Evolutionary conservation across 257 asterid species (phyloP).

Genomic region (Gardenia jasminoides): DNA sequence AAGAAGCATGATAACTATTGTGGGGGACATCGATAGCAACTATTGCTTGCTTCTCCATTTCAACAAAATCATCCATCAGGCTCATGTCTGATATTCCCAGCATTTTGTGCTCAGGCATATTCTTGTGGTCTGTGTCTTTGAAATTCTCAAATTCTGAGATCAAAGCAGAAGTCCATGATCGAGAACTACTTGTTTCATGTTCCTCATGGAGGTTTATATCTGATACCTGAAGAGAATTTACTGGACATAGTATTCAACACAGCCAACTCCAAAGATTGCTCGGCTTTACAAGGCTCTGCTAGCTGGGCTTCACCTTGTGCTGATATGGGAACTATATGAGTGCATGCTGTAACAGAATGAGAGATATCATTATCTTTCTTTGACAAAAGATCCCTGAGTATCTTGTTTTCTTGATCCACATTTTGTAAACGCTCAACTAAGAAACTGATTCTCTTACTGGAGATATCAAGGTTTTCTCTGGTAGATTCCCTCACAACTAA

Average conservation of each 20-base stretch:
- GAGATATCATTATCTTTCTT: slow-evolving; percentile 49
- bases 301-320: slow-evolving; percentile 10
- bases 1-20: slow-evolving; percentile 25
- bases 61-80: slow-evolving; percentile 92
- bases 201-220: slow-evolving; percentile 26
- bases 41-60: slow-evolving; percentile 92
- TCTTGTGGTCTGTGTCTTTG: slow-evolving; percentile 20
- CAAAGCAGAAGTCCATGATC: slow-evolving; percentile 36
- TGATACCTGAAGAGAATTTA: slow-evolving; percentile 25
- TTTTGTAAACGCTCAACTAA: slow-evolving; percentile 56
- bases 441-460: slow-evolving; percentile 39
- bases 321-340: slow-evolving; percentile 6
- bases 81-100: slow-evolving; percentile 73
- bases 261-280: slow-evolving; percentile 18
- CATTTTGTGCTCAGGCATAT: slow-evolving; percentile 35
- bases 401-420: slow-evolving; percentile 61
- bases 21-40: slow-evolving; percentile 56
- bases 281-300: slow-evolving; percentile 6
- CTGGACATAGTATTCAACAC: slow-evolving; percentile 20
- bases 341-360: neutral
- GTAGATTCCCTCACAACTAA: slow-evolving; percentile 22
- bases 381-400: slow-evolving; percentile 47
- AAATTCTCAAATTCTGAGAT: slow-evolving; percentile 20
- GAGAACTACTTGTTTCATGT: slow-evolving; percentile 28
- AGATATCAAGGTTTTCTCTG: slow-evolving; percentile 24